phyloP scores from a whole-genome alignment of 148 eudicot species.

The Gaultheria prostrata region DNA sequence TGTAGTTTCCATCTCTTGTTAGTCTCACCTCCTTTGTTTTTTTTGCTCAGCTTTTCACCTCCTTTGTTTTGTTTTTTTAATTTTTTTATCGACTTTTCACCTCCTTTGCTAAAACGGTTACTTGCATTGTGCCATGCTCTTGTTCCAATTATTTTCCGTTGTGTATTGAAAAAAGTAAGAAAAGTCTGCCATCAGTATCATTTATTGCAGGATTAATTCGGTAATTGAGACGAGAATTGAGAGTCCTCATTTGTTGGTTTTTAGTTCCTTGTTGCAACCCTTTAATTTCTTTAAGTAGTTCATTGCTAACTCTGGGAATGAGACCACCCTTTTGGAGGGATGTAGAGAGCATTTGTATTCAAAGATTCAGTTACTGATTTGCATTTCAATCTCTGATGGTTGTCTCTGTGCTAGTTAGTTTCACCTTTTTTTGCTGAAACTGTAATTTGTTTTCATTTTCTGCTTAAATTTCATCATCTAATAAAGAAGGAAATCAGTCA shows the following conservation, averaged over 20 bases:
- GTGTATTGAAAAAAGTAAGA: background rate
- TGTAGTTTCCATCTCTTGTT: too few species aligned
- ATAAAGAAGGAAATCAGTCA: background rate
- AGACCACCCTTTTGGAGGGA: background rate
- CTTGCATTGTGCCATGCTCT: background rate
- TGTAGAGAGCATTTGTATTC: background rate
- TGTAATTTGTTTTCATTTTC: background rate
- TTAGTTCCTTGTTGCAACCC: background rate
- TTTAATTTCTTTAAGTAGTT: background rate
- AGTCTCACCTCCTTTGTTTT: too few species aligned
- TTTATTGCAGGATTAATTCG: background rate
- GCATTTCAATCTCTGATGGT: background rate
- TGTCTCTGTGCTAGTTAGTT: background rate
- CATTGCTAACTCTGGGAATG: background rate
- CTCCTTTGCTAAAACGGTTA: background rate
- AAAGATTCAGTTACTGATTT: background rate
- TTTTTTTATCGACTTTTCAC: too few species aligned
- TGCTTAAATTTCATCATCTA: background rate
- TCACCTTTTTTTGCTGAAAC: background rate
- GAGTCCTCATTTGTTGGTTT: background rate
- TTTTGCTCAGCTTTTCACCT: too few species aligned
- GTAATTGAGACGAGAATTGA: background rate
- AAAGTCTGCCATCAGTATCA: background rate
- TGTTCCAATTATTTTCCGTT: background rate
- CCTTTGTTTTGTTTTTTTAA: too few species aligned